Percentiles rank a stretch among this genome's conserved stretches.
These are phyloP conservation scores for Salmacisia buchloeana DNA, from an alignment of 1,284 basidiomycete genomes.

Conservation along the genomic window DNA sequence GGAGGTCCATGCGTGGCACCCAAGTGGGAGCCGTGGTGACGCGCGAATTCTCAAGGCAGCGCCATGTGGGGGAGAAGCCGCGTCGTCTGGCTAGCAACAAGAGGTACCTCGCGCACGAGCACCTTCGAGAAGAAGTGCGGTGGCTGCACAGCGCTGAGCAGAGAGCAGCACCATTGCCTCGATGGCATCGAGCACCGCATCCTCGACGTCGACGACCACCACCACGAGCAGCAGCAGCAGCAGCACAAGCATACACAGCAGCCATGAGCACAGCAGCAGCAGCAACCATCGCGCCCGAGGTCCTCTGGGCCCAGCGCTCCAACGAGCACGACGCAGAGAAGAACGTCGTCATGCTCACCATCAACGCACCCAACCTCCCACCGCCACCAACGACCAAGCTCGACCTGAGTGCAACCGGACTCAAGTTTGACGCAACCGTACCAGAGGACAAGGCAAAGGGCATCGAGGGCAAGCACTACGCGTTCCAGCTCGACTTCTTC, in stretches of 20 bases:
- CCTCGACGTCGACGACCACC: too few species aligned
- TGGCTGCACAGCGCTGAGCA: too few species aligned
- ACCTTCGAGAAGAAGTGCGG: not conserved
- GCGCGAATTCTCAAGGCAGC: too few species aligned
- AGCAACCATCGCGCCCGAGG: constrained; percentile 30
- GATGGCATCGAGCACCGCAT: too few species aligned
- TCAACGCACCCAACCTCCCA: constrained; percentile 49
- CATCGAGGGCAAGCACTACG: constrained; percentile 41
- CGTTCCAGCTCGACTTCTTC: constrained; percentile 46
- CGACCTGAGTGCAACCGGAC: constrained; percentile 35
- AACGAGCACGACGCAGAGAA: constrained; percentile 41
- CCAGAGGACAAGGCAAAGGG: constrained; percentile 35
- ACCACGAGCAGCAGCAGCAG: too few species aligned
- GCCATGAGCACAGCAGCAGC: not conserved
- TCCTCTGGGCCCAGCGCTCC: constrained; percentile 50
- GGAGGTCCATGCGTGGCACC: too few species aligned
- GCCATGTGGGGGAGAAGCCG: too few species aligned
- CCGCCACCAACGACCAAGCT: constrained; percentile 40
- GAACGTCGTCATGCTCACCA: constrained; percentile 48
- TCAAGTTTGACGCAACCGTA: constrained; percentile 39
- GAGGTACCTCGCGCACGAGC: not conserved
- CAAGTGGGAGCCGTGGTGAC: too few species aligned
- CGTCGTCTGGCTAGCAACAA: too few species aligned
- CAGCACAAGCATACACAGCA: not conserved
- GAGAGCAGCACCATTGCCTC: too few species aligned